Conservation (phyloP, 169 alveolate genomes). For the Fabrea salina region DNA sequence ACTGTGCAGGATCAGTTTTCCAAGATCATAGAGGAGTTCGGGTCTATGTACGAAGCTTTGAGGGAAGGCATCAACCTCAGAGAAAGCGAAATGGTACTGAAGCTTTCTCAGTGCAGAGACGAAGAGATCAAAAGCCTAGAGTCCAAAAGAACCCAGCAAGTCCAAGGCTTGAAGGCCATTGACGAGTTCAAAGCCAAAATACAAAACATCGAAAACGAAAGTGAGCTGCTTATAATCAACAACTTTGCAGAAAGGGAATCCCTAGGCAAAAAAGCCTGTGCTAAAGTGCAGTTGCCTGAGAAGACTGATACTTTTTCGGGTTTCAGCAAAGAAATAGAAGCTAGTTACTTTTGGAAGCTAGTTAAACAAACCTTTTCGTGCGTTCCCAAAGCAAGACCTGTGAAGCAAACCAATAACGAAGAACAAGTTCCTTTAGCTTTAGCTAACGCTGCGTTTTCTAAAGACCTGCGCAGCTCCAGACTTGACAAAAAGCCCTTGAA, state of each 20-base stretch:
- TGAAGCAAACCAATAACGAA: not conserved
- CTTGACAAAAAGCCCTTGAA: too few species aligned
- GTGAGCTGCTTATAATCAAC: constrained; percentile 25
- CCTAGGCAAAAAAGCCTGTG: constrained; percentile 26
- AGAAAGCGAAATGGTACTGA: not conserved
- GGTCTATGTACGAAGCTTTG: not conserved
- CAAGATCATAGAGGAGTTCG: not conserved
- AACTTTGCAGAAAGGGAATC: constrained; percentile 12
- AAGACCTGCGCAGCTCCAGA: too few species aligned
- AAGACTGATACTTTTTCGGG: constrained; percentile 14
- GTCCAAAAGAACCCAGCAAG: too few species aligned
- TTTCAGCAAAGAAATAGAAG: constrained; percentile 34
- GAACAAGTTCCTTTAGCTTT: constrained; percentile 17
- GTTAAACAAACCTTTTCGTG: constrained; percentile 12
- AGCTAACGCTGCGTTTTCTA: not conserved
- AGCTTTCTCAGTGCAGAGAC: not conserved
- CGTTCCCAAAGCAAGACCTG: not conserved
- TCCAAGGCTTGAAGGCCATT: not conserved
- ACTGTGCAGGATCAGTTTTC: not conserved
- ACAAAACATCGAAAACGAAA: constrained; percentile 20
- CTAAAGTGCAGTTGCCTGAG: not conserved
- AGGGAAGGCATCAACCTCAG: not conserved
- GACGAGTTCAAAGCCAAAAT: constrained; percentile 29
- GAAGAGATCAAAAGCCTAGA: too few species aligned
- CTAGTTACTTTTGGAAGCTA: constrained; percentile 22